These are phyloP conservation scores for Rosa persica DNA, from an alignment of 306 rosid species.

Conservation along the genomic window DNA sequence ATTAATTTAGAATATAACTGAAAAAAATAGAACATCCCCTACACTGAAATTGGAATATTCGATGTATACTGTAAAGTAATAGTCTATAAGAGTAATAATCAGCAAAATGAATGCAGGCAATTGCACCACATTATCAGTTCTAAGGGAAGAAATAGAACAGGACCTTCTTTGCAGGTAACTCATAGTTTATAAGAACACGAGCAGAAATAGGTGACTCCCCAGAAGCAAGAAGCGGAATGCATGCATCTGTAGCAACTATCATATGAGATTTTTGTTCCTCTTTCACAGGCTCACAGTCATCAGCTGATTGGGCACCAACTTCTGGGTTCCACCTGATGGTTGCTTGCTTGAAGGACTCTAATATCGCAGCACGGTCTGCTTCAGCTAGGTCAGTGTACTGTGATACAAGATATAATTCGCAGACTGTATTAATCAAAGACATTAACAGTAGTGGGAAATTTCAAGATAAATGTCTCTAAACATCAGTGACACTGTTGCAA, in stretches of 20 bases:
- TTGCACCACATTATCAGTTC: background rate
- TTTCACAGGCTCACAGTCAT: constrained; percentile 46
- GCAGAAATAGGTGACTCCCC: constrained; percentile 71
- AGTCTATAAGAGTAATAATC: background rate
- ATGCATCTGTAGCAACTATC: constrained; percentile 81
- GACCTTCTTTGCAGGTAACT: constrained; percentile 80
- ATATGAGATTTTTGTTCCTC: constrained; percentile 63
- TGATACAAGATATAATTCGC: constrained; percentile 19
- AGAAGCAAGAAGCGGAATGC: constrained; percentile 80
- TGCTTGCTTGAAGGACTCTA: constrained; percentile 66
- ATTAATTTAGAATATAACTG: background rate
- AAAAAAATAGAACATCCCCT: background rate
- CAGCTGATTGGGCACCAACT: constrained; percentile 39
- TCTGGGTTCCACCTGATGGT: constrained; percentile 53
- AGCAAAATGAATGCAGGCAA: background rate
- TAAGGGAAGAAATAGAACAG: constrained; percentile 2
- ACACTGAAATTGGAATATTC: background rate
- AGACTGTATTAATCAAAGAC: constrained; percentile 16
- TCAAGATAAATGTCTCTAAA: background rate
- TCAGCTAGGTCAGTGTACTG: constrained; percentile 96
- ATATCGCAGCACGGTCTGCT: constrained; percentile 55
- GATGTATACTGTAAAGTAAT: background rate
- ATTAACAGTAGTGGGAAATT: background rate
- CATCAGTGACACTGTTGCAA: background rate
- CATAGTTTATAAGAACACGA: constrained; percentile 77